Base-by-base conservation (phyloP, 2,329 filamentous ascomycete genomes). In the Phoma sp. region DNA sequence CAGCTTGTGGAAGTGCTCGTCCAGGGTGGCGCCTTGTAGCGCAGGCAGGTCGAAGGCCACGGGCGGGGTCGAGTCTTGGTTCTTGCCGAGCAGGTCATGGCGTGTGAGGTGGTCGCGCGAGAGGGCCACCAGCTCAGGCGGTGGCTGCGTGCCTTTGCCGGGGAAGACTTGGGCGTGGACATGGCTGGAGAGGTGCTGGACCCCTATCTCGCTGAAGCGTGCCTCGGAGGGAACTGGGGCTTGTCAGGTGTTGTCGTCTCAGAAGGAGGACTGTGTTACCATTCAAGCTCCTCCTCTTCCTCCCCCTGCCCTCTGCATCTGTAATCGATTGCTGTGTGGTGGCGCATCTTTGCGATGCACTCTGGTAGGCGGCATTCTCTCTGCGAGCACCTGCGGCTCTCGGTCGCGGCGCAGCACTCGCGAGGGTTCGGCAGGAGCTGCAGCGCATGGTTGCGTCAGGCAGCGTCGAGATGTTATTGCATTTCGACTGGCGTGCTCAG, bases 1-100 rank as follows among this genome's bases (percentile, higher is more conserved):
- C 9, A 99, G 84, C 71, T 86, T 92, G 77, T 92, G 82, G 70
- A 99, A 99, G 76, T 99, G 96, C 73, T 98, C 93, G 73, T 99
- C 95, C 10, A 99, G 81, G 0, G 89, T 91, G 27, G 83, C 73
- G 13, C 95, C 95, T 57, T 92, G 88, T 1, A 99, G 82, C 1
- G 81, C 76, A 0, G 95, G 95, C 3, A 98, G 79, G 66, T 97
- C 88, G 73, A 99, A 96, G 10, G 86, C 90, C 68, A 99, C 88
- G 0, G 95, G 91, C 43, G 76, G 73, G 4, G 74, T 74, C 44
- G 85, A 85, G 75, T 96, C 92, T 67, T 90, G 92, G 62, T 92
- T 96, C 81, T 96, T 98, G 33, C 92, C 95, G 13, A 93, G 82
- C 15, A 99, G 80, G 24, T 96, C 90, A 80, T 99, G 95, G 35